These are phyloP conservation scores for Funneliformis geosporum DNA, from an alignment of 192 early-diverging fungal species.

Conservation along the genomic window DNA sequence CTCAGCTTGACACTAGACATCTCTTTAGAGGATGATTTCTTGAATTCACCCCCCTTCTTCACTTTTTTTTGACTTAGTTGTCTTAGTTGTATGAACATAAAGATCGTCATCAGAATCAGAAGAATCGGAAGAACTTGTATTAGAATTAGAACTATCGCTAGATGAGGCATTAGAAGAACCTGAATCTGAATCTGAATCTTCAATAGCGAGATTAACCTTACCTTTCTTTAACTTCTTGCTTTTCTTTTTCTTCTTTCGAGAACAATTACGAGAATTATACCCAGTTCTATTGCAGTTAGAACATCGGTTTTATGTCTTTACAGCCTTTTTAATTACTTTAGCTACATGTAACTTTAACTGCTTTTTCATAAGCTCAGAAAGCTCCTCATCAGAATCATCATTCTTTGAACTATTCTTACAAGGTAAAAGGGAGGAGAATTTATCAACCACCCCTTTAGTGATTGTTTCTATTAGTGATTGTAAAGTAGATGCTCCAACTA, in stretches of 20 bases:
- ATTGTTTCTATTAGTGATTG: slow-evolving; percentile 25
- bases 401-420: slow-evolving; percentile 20
- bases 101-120: slow-evolving; percentile 3
- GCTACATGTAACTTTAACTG: slow-evolving; percentile 23
- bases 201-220: too few species aligned
- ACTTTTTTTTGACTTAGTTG: slow-evolving; percentile 30
- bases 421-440: slow-evolving; percentile 20
- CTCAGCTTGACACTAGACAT: too few species aligned
- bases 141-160: slow-evolving; percentile 24
- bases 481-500: slow-evolving; percentile 24
- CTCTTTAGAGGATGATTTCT: too few species aligned
- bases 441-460: slow-evolving; percentile 26
- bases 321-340: background rate
- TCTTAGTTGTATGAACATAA: background rate
- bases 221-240: slow-evolving; percentile 1
- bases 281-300: slow-evolving; percentile 7
- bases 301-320: slow-evolving; percentile 4
- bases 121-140: background rate
- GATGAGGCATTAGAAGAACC: background rate
- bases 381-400: slow-evolving; percentile 20
- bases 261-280: slow-evolving; percentile 19
- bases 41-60: background rate
- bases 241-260: slow-evolving; percentile 2
- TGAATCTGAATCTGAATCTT: slow-evolving; percentile 26
- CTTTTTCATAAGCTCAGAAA: slow-evolving; percentile 20